Percentiles rank a stretch among this genome's conserved stretches.
phyloP scores from a whole-genome alignment of 345 rosid genomes.

The Lumnitzera racemosa region DNA sequence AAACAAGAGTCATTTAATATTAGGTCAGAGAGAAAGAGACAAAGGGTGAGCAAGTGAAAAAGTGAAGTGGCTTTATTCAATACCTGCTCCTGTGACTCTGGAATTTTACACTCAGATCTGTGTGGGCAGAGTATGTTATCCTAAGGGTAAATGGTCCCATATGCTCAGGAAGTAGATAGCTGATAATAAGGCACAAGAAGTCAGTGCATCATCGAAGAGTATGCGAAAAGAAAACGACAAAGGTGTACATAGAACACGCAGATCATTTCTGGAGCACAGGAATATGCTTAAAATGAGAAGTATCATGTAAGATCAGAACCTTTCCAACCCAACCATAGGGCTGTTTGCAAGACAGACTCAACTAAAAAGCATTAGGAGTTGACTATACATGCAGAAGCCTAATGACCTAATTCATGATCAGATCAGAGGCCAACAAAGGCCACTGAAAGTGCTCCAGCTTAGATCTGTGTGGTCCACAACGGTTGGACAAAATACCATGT shows the following conservation, averaged over 20 bases:
- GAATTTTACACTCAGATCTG: slow-evolving; percentile 96
- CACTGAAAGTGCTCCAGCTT: slow-evolving; percentile 2
- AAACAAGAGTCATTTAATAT: slow-evolving; percentile 9
- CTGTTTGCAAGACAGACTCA: no score
- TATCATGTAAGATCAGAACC: no score
- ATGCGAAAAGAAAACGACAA: not conserved
- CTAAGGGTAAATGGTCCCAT: slow-evolving; percentile 70
- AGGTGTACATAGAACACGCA: not conserved
- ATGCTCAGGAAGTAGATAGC: slow-evolving; percentile 82
- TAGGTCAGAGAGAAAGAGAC: slow-evolving; percentile 1
- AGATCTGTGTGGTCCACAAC: slow-evolving; percentile 21
- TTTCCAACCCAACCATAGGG: no score
- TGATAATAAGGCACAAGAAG: slow-evolving; percentile 23
- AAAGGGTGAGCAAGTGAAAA: not conserved
- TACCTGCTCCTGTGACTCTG: slow-evolving; percentile 99
- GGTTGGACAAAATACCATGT: slow-evolving; percentile 55
- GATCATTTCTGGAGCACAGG: not conserved
- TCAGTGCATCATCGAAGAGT: slow-evolving; percentile 8
- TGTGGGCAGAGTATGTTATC: slow-evolving; percentile 98
- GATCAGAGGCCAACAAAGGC: not conserved
- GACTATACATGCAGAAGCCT: no score
- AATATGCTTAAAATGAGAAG: slow-evolving; percentile 2
- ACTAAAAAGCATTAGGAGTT: no score
- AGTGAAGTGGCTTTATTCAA: slow-evolving; percentile 1
- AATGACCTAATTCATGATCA: not conserved